Base-by-base conservation (phyloP, 257 asterid species). In the Datura wrightii region DNA sequence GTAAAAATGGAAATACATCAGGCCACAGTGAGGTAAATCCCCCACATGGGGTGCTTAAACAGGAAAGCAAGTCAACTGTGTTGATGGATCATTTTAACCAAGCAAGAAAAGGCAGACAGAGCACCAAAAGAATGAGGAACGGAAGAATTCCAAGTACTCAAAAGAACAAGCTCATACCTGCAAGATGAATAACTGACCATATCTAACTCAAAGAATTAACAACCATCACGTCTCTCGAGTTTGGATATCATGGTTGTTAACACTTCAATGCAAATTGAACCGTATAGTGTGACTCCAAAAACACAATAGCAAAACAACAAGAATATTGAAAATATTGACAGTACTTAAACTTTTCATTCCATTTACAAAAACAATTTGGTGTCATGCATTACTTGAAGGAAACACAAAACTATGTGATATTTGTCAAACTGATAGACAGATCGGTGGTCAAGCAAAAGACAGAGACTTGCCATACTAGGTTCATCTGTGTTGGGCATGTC, bases 401-500 rank as follows among this genome's bases (percentile, higher is more conserved):
- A 78, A 78, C 65, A 78, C 82, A 78, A 34, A 76, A 76, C 36
- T 74, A 84, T 55, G 79, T 83, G 78, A 69, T 76, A 80, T 42
- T 8, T 46, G 52, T 69, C 55, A 46, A 83, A 78, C 34, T 78
- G 48, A 53, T 34, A 31, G 82, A 15, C 58, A 41, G 71, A 62
- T 62, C n/a, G 4, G 72, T 34, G 42, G 59, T 52, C 65, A 36
- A 78, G 34, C 31, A 18, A 39, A 74, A 82, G 63, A 83, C 71
- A 67, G 87, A 80, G 54, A 86, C 92, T 88, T 79, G 60, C 96
- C 94, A 69, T 79, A 79, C 79, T 85, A 83, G 79, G 70, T 74
- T 72, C 82, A 48, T 83, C 39, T 70, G 66, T 79, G 69, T 85
- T 83, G 82, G 87, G 90, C 88, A 90, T 84, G 87, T 66, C 84